Evolutionary conservation across 208 protist species (phyloP), one percentile per base, ranked within the genome.

Genomic region (Leishmania gerbilli): DNA sequence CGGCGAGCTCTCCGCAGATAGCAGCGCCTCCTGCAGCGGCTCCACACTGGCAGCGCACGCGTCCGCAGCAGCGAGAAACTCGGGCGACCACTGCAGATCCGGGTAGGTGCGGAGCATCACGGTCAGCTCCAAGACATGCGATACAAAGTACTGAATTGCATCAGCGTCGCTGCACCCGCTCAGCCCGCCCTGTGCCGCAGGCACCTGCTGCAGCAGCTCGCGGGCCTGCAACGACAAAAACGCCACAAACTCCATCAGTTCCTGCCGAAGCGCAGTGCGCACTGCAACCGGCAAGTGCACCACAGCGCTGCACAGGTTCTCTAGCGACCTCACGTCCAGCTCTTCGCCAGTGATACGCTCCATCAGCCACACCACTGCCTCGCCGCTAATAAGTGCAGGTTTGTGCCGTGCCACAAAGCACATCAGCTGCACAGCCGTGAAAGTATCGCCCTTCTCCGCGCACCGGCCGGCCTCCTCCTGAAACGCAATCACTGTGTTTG

Each of bases 371-470:
- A 91, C 87, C 15, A 96, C 67, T 27, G 84, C 84, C 77, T 94
- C 91, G 15, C 82, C 71, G 75, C 80, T 87, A 64, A 95, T 86
- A 53, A 82, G 76, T 76, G 87, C 71, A 42, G 79, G 78, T n/a
- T 93, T 87, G 60, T 95, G 92, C 21, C 90, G 87, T 45, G 80
- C 86, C 19, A 96, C 77, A 74, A 95, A 96, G 49, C 71, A 82
- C 62, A 97, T 89, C 19, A 91, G 76, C 77, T 96, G 89, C 34
- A 95, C 83, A 2, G 86, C 84, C 49, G 84, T 92, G 75, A 91
- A 94, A 15, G 88, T 74, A 82, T 96, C 91, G 27, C 87, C 87
- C 31, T 89, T 82, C 79, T 95, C 91, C 15, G 91, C 92, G 55
- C 95, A 82, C 37, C 91, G 85, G 79, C 89, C 88, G 13, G 89